Evolutionary conservation across 768 basidiomycete genomes (phyloP).

Genomic region (Leccinum sublutescens): DNA sequence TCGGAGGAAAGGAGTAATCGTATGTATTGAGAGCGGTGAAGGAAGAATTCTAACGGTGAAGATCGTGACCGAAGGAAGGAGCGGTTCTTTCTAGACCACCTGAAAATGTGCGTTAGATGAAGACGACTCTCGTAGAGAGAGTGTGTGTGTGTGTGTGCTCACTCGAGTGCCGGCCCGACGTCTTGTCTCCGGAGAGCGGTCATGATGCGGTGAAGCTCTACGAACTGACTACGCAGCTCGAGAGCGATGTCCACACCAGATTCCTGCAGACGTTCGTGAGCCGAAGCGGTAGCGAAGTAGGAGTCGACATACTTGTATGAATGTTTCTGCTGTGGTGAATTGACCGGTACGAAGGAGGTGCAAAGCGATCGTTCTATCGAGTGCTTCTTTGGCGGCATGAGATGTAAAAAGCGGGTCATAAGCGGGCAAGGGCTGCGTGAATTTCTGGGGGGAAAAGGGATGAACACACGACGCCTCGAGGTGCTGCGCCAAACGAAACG

Average conservation of each 20-base stretch:
- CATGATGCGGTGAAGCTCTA: constrained; percentile 70
- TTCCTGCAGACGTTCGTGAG: constrained; percentile 47
- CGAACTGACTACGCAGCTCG: constrained; percentile 54
- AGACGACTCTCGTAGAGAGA: no score
- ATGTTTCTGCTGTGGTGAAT: constrained; percentile 72
- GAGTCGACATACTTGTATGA: constrained; percentile 55
- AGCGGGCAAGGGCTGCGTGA: constrained; percentile 57
- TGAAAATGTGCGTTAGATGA: constrained; percentile 30
- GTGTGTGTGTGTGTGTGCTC: no score
- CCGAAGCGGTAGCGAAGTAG: background rate
- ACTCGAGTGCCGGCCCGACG: constrained; percentile 79
- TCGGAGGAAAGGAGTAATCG: constrained; percentile 66
- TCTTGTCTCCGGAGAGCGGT: constrained; percentile 63
- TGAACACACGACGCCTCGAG: constrained; percentile 4
- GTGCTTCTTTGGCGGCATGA: constrained; percentile 51
- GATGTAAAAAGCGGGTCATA: constrained; percentile 69
- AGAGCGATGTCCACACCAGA: constrained; percentile 55
- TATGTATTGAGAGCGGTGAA: constrained; percentile 90
- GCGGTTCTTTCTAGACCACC: constrained; percentile 75
- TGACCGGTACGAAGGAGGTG: constrained; percentile 83
- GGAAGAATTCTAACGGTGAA: constrained; percentile 84
- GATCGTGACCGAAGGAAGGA: constrained; percentile 63
- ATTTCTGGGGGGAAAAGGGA: constrained; percentile 45
- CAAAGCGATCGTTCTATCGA: constrained; percentile 68
- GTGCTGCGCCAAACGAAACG: background rate